These are phyloP conservation scores for Trichoderma koningii DNA, from an alignment of 2,329 filamentous ascomycete species.

Conservation along the genomic window DNA sequence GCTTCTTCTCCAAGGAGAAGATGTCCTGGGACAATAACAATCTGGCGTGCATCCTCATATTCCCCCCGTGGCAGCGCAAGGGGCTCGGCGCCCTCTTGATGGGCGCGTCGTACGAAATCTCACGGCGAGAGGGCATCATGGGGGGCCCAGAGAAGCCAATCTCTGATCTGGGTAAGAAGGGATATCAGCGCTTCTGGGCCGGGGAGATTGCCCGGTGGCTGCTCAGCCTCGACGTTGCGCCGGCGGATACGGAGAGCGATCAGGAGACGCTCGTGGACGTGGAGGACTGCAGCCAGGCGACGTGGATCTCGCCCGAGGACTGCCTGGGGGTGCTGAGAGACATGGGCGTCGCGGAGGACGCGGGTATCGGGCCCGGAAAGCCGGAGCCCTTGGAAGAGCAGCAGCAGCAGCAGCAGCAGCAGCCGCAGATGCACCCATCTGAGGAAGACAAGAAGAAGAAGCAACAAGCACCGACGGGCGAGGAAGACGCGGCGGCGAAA, in stretches of 20 bases:
- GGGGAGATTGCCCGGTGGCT: constrained; percentile 77
- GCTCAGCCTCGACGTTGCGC: constrained; percentile 47
- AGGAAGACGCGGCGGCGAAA: constrained; percentile 26
- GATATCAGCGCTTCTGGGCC: constrained; percentile 85
- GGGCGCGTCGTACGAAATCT: constrained; percentile 91
- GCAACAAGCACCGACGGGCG: constrained; percentile 28
- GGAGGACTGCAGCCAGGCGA: constrained; percentile 70
- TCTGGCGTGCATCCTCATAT: constrained; percentile 91
- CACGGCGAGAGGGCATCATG: constrained; percentile 76
- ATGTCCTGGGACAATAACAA: constrained; percentile 99
- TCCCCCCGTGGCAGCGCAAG: constrained; percentile 92
- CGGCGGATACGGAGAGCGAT: constrained; percentile 30
- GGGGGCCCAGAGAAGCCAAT: constrained; percentile 95
- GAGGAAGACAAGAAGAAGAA: constrained; percentile 27
- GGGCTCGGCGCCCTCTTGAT: constrained; percentile 88
- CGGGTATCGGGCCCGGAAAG: constrained; percentile 50
- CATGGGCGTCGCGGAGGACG: constrained; percentile 72
- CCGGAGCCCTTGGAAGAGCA: constrained; percentile 32
- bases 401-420: not conserved
- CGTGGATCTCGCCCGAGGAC: constrained; percentile 84
- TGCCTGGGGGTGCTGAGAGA: constrained; percentile 75
- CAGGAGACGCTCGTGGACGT: constrained; percentile 61
- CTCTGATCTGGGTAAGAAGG: constrained; percentile 78
- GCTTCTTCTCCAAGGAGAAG: constrained; percentile 99
- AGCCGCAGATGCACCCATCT: not conserved